A percentile compares a stretch with the other conserved stretches of the same genome.
These are phyloP conservation scores for Bolboschoenoplectus hybrid DNA, from an alignment of 202 grass and related monocot genomes.

Conservation along the genomic window DNA sequence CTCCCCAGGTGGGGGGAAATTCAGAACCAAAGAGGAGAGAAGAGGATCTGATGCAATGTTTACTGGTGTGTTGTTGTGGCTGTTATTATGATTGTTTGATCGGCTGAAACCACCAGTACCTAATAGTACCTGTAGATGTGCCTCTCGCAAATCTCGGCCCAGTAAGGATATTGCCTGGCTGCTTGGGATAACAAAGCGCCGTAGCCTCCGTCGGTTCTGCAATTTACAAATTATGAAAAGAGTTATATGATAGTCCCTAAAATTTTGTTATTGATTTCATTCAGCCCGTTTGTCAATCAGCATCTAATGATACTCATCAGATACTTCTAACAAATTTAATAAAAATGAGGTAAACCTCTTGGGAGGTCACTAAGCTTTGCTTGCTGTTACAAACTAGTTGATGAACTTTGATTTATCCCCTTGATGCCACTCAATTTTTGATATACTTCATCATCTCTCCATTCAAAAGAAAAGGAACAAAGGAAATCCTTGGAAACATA, in stretches of 20 bases:
- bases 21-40: slow-evolving; percentile 77
- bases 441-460: background rate
- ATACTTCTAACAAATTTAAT: background rate
- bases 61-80: slow-evolving; percentile 47
- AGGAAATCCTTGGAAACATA: background rate
- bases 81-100: slow-evolving; percentile 48
- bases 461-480: background rate
- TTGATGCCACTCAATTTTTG: background rate
- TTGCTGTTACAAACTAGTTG: background rate
- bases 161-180: slow-evolving; percentile 76
- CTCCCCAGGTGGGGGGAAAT: slow-evolving; percentile 63
- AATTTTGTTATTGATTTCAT: slow-evolving; percentile 7
- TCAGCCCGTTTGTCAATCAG: background rate
- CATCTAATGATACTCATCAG: background rate
- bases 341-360: background rate
- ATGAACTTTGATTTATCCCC: background rate
- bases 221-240: slow-evolving; percentile 25
- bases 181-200: slow-evolving; percentile 77
- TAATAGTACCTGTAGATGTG: slow-evolving; percentile 85
- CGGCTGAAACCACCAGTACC: slow-evolving; percentile 65
- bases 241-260: background rate
- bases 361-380: background rate
- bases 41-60: slow-evolving; percentile 89
- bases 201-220: slow-evolving; percentile 73
- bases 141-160: slow-evolving; percentile 81